A percentile compares a stretch with the other conserved stretches of the same genome.
These are phyloP conservation scores for Dissoconium aciculare DNA, from an alignment of 2,329 filamentous ascomycete species.

Conservation along the genomic window DNA sequence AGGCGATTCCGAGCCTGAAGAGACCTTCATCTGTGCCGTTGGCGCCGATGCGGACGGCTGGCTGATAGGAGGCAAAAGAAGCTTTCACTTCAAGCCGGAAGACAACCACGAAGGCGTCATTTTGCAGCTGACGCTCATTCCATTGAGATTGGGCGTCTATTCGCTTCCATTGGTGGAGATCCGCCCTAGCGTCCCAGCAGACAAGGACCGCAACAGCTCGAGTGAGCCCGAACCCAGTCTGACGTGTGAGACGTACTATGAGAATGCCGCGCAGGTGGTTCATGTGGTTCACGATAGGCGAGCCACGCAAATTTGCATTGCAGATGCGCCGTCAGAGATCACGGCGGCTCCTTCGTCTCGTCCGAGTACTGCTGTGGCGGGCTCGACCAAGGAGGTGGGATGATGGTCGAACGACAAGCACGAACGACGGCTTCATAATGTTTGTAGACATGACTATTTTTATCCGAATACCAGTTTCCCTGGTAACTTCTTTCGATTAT, in stretches of 20 bases:
- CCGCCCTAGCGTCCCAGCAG: slow-evolving; percentile 39
- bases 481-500: too few species aligned
- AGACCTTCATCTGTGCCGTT: slow-evolving; percentile 70
- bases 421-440: too few species aligned
- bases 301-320: slow-evolving; percentile 8
- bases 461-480: too few species aligned
- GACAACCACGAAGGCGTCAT: slow-evolving; percentile 3
- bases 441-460: too few species aligned
- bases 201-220: slow-evolving; percentile 14
- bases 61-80: slow-evolving; percentile 70
- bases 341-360: slow-evolving; percentile 5
- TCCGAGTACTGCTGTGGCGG: slow-evolving; percentile 10
- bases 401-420: too few species aligned
- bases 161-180: slow-evolving; percentile 69
- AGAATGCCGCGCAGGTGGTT: slow-evolving; percentile 63
- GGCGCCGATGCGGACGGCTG: slow-evolving; percentile 59
- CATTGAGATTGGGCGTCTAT: slow-evolving; percentile 63
- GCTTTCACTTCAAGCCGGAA: slow-evolving; percentile 55
- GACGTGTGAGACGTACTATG: slow-evolving; percentile 64
- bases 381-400: slow-evolving; percentile 6
- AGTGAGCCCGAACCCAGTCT: slow-evolving; percentile 19
- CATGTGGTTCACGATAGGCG: slow-evolving; percentile 35
- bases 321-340: slow-evolving; percentile 5
- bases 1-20: slow-evolving; percentile 7
- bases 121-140: slow-evolving; percentile 65